Conservation (phyloP, 2,329 filamentous ascomycete genomes). For the Penicillium italicum region DNA sequence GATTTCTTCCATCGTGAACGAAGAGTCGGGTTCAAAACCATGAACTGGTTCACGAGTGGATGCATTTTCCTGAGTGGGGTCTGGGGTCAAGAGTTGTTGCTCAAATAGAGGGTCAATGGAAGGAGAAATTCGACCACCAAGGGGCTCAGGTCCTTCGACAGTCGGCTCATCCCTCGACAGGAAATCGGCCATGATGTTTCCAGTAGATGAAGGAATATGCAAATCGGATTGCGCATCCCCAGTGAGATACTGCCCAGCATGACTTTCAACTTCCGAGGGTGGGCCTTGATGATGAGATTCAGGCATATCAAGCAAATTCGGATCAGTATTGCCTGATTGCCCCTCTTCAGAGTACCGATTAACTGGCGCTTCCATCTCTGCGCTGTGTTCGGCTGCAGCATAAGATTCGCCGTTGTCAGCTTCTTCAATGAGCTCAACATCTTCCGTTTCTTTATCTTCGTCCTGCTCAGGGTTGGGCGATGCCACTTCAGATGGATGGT, state of each 20-base stretch:
- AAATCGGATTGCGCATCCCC: background rate
- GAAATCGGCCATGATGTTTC: background rate
- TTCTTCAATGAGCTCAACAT: background rate
- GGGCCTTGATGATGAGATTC: background rate
- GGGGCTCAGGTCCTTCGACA: background rate
- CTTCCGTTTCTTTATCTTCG: background rate
- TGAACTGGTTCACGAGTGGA: background rate
- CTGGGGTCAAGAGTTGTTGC: slow-evolving; percentile 22
- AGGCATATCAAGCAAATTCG: background rate
- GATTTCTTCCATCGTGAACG: background rate
- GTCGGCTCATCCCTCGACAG: background rate
- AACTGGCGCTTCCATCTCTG: background rate
- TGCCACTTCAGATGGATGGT: background rate
- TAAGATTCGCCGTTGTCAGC: background rate
- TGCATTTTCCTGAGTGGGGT: slow-evolving; percentile 22
- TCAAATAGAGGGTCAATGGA: background rate
- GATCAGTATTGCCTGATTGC: background rate
- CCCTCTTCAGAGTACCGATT: background rate
- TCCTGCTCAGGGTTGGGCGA: background rate
- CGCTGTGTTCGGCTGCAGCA: background rate
- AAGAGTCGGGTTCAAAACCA: background rate
- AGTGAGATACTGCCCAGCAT: background rate
- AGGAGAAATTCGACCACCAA: background rate
- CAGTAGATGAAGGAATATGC: background rate
- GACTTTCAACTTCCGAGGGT: background rate